Evolutionary conservation across 176 grass and related monocot species (phyloP), one percentile per base, ranked within the genome.

Genomic region (Alopecurus myosuroides): DNA sequence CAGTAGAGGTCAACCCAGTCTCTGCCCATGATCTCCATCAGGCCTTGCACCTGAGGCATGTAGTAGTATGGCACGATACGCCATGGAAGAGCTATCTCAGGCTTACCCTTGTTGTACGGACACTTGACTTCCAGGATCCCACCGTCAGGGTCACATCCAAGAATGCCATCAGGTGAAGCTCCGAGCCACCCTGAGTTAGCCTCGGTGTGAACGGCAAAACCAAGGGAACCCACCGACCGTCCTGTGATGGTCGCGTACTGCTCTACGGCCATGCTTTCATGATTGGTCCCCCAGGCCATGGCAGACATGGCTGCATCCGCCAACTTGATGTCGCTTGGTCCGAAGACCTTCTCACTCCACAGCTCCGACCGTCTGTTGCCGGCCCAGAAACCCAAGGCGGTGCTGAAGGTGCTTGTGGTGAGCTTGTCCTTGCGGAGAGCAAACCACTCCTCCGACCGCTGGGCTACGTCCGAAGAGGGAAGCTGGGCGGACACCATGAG

Each of bases 1-100:
- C 97, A 99, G 82, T 96, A 99, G 71, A 99, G 90, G 72, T 99
- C 94, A 2, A 97, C 94, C 97, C 94, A 99, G 31, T 97, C 92
- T 77, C 94, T 82, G 82, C 81, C 89, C 94, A 99, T 99, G 73
- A 99, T 91, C 88, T 99, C 97, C 97, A 99, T 99, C 83, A 94
- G 90, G 23, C 94, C 97, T 39, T 99, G 97, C 88, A 99, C 88
- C 84, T 99, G 97, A 0, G 97, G 97, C 93, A 99, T 94, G 77
- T 99, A 99, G 76, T 99, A 99, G 89, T 88, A 92, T 13, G 97
- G 97, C 91, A 99, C 78, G 68, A 63, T 73, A 17, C 86, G 65
- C 94, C 94, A 99, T 33, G 97, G 97, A 49, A 97, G 87, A 2
- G 90, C 97, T 4, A 97, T 87, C 79, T 99, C 92, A 18, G 97